Conservation (phyloP, 352 stramenopile species). For the Phytophthora syringae region DNA sequence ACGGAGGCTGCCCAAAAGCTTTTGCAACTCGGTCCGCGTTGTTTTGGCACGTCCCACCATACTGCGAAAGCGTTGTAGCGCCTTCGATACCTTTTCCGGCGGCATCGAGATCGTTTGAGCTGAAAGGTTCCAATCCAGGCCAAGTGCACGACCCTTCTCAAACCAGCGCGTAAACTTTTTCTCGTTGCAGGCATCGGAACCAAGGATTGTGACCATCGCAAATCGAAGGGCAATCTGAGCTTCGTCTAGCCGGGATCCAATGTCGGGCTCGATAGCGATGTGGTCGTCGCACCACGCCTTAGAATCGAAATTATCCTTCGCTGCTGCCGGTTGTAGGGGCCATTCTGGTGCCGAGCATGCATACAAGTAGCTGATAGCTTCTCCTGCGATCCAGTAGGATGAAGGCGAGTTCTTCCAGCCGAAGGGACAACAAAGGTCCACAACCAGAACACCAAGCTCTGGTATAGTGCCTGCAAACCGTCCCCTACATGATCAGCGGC, state of each 20-base stretch:
- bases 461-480: constrained; percentile 10
- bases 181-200: constrained; percentile 24
- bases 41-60: background rate
- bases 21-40: constrained; percentile 5
- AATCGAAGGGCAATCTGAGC: constrained; percentile 1
- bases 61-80: background rate
- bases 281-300: constrained; percentile 29
- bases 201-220: constrained; percentile 11
- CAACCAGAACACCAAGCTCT: constrained; percentile 2
- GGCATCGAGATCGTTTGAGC: constrained; percentile 8
- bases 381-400: constrained; percentile 5
- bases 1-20: constrained; percentile 18
- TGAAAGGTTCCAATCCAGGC: constrained; percentile 7
- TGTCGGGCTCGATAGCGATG: constrained; percentile 23
- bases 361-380: background rate
- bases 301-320: background rate
- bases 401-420: constrained; percentile 14
- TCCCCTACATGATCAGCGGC: constrained; percentile 1
- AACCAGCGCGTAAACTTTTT: constrained; percentile 27
- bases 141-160: background rate
- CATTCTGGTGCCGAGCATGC: background rate
- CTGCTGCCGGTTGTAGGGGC: background rate
- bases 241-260: constrained; percentile 11
- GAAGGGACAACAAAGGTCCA: constrained; percentile 16
- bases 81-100: constrained; percentile 16